These are phyloP conservation scores for Coemansia erecta DNA, from an alignment of 192 early-diverging fungal species.

Conservation along the genomic window DNA sequence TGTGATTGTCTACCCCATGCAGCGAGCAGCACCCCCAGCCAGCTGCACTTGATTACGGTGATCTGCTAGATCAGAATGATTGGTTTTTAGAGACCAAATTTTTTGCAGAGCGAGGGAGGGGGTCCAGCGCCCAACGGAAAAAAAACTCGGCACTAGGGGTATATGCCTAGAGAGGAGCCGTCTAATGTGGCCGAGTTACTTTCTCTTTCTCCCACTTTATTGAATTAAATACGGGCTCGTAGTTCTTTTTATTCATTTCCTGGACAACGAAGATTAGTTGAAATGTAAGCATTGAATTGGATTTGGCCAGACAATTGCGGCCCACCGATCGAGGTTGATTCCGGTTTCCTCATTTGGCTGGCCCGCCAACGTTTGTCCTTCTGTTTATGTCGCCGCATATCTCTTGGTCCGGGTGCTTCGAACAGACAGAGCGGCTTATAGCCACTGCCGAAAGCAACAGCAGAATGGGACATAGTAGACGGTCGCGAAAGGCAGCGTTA, in stretches of 20 bases:
- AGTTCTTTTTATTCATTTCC: slow-evolving; percentile 20
- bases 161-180: slow-evolving; percentile 12
- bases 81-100: neutral
- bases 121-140: neutral
- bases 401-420: no score
- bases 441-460: no score
- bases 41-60: neutral
- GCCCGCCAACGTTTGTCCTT: neutral
- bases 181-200: slow-evolving; percentile 12
- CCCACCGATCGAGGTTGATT: no score
- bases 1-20: neutral
- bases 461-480: no score
- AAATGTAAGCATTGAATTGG: slow-evolving; percentile 31
- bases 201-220: slow-evolving; percentile 39
- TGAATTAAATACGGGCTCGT: slow-evolving; percentile 36
- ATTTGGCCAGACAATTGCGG: neutral
- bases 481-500: no score
- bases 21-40: neutral
- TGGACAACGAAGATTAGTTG: slow-evolving; percentile 29
- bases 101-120: neutral
- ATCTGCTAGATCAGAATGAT: no score
- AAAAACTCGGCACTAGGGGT: neutral
- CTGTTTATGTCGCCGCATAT: neutral
- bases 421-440: no score
- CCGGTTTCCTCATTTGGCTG: no score